Conservation (phyloP, 305 asterid species). For the Fraxinus albicans region DNA sequence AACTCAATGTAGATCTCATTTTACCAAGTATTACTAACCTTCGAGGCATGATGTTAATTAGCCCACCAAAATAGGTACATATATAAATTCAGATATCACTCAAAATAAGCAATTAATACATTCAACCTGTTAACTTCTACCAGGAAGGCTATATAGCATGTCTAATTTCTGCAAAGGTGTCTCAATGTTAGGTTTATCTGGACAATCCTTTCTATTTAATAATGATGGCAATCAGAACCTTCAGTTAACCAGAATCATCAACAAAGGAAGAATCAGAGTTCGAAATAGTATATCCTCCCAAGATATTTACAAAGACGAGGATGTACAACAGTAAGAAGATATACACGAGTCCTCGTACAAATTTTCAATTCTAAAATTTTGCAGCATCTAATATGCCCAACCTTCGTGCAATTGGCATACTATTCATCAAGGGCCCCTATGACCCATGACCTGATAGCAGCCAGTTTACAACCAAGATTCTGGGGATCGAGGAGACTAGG, state of each 20-base stretch:
- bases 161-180: not conserved
- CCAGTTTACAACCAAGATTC: not conserved
- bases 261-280: not conserved
- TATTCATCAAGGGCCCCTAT: slow-evolving; percentile 9
- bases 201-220: slow-evolving; percentile 19
- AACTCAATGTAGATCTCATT: not conserved
- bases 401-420: not conserved
- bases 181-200: slow-evolving; percentile 8
- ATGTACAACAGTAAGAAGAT: slow-evolving; percentile 9
- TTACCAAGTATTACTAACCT: not conserved
- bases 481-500: not conserved
- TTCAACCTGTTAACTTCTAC: slow-evolving; percentile 22
- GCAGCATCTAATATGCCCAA: slow-evolving; percentile 8
- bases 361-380: slow-evolving; percentile 19
- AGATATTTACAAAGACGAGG: not conserved
- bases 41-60: not conserved
- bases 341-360: slow-evolving; percentile 9
- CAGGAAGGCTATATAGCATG: slow-evolving; percentile 18
- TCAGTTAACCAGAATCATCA: slow-evolving; percentile 15
- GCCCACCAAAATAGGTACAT: not conserved
- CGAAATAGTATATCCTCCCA: slow-evolving; percentile 21
- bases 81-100: not conserved
- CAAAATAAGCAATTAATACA: slow-evolving; percentile 3
- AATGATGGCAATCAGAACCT: slow-evolving; percentile 14
- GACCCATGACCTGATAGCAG: not conserved